Evolutionary conservation across 2,329 filamentous ascomycete species (phyloP).

Genomic region (Fusarium lyarnte): DNA sequence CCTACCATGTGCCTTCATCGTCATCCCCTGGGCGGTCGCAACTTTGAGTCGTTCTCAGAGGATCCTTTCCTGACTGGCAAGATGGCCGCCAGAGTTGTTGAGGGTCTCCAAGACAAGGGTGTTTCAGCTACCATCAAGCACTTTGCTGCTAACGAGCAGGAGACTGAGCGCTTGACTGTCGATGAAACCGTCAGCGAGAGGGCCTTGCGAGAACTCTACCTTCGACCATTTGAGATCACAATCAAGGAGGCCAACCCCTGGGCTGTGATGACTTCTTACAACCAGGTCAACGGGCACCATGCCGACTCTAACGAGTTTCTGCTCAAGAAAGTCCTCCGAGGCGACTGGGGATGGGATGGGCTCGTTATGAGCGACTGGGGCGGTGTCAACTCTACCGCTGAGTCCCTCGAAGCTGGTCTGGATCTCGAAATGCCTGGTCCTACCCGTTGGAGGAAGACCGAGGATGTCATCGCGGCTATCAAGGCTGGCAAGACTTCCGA

Average conservation of each 20-base stretch:
- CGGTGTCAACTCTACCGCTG: constrained; percentile 45
- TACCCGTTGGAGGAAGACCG: constrained; percentile 43
- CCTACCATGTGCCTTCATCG: constrained; percentile 45
- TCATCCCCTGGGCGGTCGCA: constrained; percentile 42
- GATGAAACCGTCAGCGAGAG: constrained; percentile 43
- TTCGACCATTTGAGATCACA: constrained; percentile 53
- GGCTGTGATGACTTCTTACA: constrained; percentile 50
- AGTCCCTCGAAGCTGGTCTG: constrained; percentile 47
- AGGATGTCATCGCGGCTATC: constrained; percentile 46
- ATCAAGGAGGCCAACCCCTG: constrained; percentile 53
- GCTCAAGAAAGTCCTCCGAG: constrained; percentile 51
- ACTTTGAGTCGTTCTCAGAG: constrained; percentile 44
- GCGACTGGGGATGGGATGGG: constrained; percentile 56
- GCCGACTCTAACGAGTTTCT: constrained; percentile 44
- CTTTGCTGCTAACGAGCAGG: constrained; percentile 55
- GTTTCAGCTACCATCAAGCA: constrained; percentile 56
- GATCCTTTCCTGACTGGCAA: constrained; percentile 42
- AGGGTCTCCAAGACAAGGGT: constrained; percentile 53
- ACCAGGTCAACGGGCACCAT: constrained; percentile 53
- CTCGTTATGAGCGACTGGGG: constrained; percentile 53
- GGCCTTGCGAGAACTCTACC: constrained; percentile 43
- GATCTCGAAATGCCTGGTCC: constrained; percentile 53
- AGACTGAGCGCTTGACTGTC: constrained; percentile 42
- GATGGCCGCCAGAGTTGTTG: constrained; percentile 45
- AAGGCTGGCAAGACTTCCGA: constrained; percentile 44